Evolutionary conservation across 2,329 filamentous ascomycete genomes (phyloP).

Genomic region (Lachnellula cervina): DNA sequence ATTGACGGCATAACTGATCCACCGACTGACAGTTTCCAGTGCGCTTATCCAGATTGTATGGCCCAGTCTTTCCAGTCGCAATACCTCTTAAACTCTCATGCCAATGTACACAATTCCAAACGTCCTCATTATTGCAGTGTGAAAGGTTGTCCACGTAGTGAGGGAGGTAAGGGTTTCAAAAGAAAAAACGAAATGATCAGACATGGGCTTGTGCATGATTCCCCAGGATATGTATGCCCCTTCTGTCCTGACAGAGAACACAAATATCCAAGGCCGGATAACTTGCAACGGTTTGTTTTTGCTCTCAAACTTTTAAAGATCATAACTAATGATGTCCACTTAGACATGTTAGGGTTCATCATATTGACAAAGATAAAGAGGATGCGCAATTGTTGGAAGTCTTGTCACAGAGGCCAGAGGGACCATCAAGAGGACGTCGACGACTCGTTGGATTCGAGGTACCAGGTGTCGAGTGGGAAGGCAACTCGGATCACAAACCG

Average conservation of each 20-base stretch:
- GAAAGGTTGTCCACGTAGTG: slow-evolving; percentile 54
- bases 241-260: slow-evolving; percentile 94
- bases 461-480: too few species aligned
- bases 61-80: not conserved
- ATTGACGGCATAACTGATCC: too few species aligned
- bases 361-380: slow-evolving; percentile 83
- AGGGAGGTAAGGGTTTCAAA: slow-evolving; percentile 65
- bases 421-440: slow-evolving; percentile 73
- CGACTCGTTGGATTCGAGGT: too few species aligned
- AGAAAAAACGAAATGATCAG: slow-evolving; percentile 70
- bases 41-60: not conserved
- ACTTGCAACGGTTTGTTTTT: slow-evolving; percentile 73
- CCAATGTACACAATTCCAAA: slow-evolving; percentile 63
- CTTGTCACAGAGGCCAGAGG: slow-evolving; percentile 78
- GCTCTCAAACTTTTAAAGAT: not conserved
- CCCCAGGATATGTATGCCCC: slow-evolving; percentile 91
- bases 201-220: slow-evolving; percentile 84
- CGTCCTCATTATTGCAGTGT: slow-evolving; percentile 64
- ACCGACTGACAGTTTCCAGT: not conserved
- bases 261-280: slow-evolving; percentile 91
- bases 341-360: slow-evolving; percentile 93
- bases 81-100: slow-evolving; percentile 46
- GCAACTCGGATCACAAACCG: too few species aligned
- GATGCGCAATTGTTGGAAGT: slow-evolving; percentile 78
- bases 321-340: slow-evolving; percentile 3